Evolutionary conservation across 2,329 filamentous ascomycete genomes (phyloP), one percentile per base, ranked within the genome.

Genomic region (Emericellopsis atlantica): DNA sequence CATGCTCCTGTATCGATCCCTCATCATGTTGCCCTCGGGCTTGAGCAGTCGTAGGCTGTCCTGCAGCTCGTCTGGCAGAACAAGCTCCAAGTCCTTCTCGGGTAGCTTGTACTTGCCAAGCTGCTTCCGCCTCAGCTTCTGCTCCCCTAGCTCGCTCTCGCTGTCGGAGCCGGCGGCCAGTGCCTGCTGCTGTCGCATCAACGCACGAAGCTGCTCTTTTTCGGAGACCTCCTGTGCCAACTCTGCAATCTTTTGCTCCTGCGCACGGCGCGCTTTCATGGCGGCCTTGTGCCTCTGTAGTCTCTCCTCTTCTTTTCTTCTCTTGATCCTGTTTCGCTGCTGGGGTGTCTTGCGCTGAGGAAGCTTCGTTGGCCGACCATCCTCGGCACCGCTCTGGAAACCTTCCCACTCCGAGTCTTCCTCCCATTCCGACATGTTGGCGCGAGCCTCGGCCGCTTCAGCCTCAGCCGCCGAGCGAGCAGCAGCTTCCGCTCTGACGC

Each of bases 341-440:
- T 78, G 71, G 39, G 80, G 84, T 2, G 87, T 93, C 68, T 96
- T 96, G 53, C 90, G 74, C 60, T 85, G 75, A 3, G 85, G 82
- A 44, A 81, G 72, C 66, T 94, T 95, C 9, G 50, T 52, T 45
- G 75, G 74, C 53, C 76, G 79, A 54, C 46, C 53, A 26, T 85
- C 81, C 50, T 87, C 81, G 9, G 73, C 76, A 42, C 86, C 88
- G 56, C 86, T 95, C 64, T 95, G 81, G 48, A 87, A 78, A 0
- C 84, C 84, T 59, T 89, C 90, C 87, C 88, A 95, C 12, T 85
- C 88, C 37, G 84, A 92, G 55, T 95, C 89, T 51, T 90, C 84
- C 44, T 93, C 87, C 69, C 77, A 90, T 57, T 78, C 77, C 0
- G 76, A 80, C 43, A 82, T 54, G 39, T 80, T 72, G 4, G 73